phyloP scores from a whole-genome alignment of 371 early-diverging fungal genomes.

The Chytridium lagenaria region DNA sequence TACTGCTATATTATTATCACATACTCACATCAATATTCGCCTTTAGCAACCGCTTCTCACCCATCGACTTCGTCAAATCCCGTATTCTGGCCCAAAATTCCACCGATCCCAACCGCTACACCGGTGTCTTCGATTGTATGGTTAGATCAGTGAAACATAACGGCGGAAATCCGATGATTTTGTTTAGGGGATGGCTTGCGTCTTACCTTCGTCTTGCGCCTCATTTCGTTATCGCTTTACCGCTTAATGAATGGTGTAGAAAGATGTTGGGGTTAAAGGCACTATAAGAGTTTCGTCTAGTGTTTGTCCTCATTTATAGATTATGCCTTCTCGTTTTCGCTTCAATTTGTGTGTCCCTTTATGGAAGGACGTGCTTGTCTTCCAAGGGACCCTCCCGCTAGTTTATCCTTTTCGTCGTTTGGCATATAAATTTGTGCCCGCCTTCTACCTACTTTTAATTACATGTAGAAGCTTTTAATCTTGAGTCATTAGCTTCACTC shows the following conservation, averaged over 20 bases:
- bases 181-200: conserved; percentile 44
- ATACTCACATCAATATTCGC: too few relatives aligned
- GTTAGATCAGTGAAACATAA: conserved; percentile 15
- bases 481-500: too few relatives aligned
- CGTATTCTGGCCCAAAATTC: conserved; percentile 32
- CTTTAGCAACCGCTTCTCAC: conserved; percentile 29
- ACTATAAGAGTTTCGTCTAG: not conserved
- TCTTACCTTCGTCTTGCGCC: conserved; percentile 43
- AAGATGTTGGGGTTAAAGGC: conserved; percentile 25
- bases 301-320: not conserved
- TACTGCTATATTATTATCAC: too few relatives aligned
- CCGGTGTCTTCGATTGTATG: conserved; percentile 36
- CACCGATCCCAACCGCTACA: conserved; percentile 3
- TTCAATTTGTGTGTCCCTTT: not conserved
- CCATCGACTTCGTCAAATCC: conserved; percentile 36
- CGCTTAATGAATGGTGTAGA: conserved; percentile 42
- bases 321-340: not conserved
- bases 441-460: too few relatives aligned
- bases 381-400: too few relatives aligned
- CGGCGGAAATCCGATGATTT: conserved; percentile 23
- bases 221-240: conserved; percentile 41
- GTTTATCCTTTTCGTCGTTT: too few relatives aligned
- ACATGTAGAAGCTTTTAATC: too few relatives aligned
- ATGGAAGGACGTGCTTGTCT: too few relatives aligned
- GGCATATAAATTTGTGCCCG: too few relatives aligned